Percentiles rank a stretch among this genome's conserved stretches.
These are phyloP conservation scores for Microcera coccophila DNA, from an alignment of 2,329 filamentous ascomycete genomes.

Conservation along the genomic window DNA sequence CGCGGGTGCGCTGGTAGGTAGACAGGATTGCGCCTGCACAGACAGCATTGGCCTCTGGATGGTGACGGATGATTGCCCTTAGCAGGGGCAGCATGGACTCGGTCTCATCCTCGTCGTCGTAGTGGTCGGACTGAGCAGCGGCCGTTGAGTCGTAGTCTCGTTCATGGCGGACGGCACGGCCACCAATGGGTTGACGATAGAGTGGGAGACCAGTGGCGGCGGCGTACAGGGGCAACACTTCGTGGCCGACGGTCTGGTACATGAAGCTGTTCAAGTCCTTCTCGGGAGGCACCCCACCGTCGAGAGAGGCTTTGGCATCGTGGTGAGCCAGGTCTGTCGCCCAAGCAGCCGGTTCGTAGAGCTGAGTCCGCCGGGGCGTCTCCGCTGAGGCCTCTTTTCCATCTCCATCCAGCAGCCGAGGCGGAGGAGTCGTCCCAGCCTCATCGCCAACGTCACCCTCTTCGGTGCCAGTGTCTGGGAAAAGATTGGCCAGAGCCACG, in stretches of 20 bases:
- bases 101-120: slow-evolving; percentile 66
- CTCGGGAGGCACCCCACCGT: slow-evolving; percentile 22
- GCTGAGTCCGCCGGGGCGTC: slow-evolving; percentile 10
- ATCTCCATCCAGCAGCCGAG: neutral
- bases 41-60: slow-evolving; percentile 81
- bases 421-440: slow-evolving; percentile 8
- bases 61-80: slow-evolving; percentile 57
- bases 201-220: slow-evolving; percentile 75
- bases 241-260: slow-evolving; percentile 97
- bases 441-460: too few relatives aligned
- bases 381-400: neutral
- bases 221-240: slow-evolving; percentile 79
- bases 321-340: slow-evolving; percentile 11
- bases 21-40: slow-evolving; percentile 90
- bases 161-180: slow-evolving; percentile 64
- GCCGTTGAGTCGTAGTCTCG: slow-evolving; percentile 59
- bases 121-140: slow-evolving; percentile 7
- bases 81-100: slow-evolving; percentile 80
- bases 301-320: slow-evolving; percentile 2
- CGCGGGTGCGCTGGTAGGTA: slow-evolving; percentile 92
- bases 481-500: slow-evolving; percentile 84
- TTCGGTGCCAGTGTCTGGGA: slow-evolving; percentile 42
- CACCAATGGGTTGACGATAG: slow-evolving; percentile 73
- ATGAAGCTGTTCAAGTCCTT: slow-evolving; percentile 90
- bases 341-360: slow-evolving; percentile 21